Evolutionary conservation across 257 asterid species (phyloP).

Genomic region (Eucommia ulmoides): DNA sequence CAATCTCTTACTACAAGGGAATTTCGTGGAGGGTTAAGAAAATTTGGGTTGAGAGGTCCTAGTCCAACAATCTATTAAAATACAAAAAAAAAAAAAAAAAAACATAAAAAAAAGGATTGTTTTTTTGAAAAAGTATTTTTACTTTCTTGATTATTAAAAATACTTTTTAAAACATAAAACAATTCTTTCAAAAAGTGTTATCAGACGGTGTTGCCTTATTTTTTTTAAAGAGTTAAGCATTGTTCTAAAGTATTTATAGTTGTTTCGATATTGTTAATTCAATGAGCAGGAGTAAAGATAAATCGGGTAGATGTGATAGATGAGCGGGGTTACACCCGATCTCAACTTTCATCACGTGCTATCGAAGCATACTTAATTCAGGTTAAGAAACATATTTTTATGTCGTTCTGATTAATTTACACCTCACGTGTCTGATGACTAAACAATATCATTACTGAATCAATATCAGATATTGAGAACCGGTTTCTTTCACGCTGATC

Average conservation of each 20-base stretch:
- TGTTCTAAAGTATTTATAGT: conserved; percentile 7
- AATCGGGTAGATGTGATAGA: conserved; percentile 61
- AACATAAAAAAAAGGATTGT: too few species aligned
- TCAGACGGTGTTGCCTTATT: too few species aligned
- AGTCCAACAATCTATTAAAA: too few species aligned
- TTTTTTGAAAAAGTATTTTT: too few species aligned
- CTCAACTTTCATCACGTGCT: conserved; percentile 72
- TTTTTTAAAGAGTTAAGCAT: too few species aligned
- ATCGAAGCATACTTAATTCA: conserved; percentile 95
- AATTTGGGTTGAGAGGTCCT: too few species aligned
- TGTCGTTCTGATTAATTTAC: neutral
- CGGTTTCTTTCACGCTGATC: conserved; percentile 99
- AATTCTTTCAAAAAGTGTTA: neutral
- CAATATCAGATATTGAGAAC: conserved; percentile 65
- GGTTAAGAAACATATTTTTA: conserved; percentile 16
- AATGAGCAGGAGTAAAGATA: conserved; percentile 68
- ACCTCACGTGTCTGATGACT: neutral
- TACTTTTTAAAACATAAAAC: neutral
- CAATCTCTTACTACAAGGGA: too few species aligned
- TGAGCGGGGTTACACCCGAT: conserved; percentile 56
- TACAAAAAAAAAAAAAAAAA: too few species aligned
- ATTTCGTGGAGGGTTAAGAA: too few species aligned
- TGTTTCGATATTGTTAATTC: conserved; percentile 6
- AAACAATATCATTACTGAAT: neutral
- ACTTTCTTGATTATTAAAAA: neutral